Evolutionary conservation across 768 basidiomycete genomes (phyloP), one percentile per base, ranked within the genome.

Genomic region (Termitomyces sp.): DNA sequence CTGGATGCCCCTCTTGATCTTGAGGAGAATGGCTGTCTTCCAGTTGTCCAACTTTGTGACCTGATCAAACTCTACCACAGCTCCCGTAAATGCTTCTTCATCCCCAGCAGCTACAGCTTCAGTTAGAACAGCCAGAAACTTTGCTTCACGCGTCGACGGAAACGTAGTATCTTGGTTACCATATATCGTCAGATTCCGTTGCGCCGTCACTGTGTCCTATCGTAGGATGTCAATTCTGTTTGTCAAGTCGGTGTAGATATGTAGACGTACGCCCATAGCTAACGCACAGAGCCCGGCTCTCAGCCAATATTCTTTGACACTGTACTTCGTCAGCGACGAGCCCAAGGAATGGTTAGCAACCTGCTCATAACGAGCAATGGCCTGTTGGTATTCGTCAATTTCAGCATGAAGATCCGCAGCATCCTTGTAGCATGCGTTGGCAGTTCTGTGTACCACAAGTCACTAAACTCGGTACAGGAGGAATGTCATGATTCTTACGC

Each of bases 291-390:
- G 76, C 35, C 84, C 84, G 3, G 94, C 82, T 65, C 86, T 81
- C 36, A 98, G 78, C 93, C 94, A 98, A 67, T 96, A 96, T 64
- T 98, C 97, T 75, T 98, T 98, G 64, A 98, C 97, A 60, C 90
- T 94, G 75, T 98, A 99, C 72, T 94, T 94, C n/a, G 97, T 98
- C 64, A 98, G 74, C 9, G 87, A 77, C 20, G 90, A 92, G 0
- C 73, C 74, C 44, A 98, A 78, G 9, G 89, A 91, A 67, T 90
- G 86, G 61, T 88, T 80, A 5, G 94, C 96, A 46, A 98, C 95
- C 67, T 88, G 85, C 66, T 94, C 91, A 65, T 96, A 99, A 59
- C 87, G 87, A 59, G 85, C 78, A 65, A 98, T 93, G 13, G 97
- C 95, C 61, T 84, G 79, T 14, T 83, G 76, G 69, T 87, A 98